A percentile compares a stretch with the other conserved stretches of the same genome.
Conservation (phyloP, 2,329 filamentous ascomycete species). For the Hymenoscyphus scutula region DNA sequence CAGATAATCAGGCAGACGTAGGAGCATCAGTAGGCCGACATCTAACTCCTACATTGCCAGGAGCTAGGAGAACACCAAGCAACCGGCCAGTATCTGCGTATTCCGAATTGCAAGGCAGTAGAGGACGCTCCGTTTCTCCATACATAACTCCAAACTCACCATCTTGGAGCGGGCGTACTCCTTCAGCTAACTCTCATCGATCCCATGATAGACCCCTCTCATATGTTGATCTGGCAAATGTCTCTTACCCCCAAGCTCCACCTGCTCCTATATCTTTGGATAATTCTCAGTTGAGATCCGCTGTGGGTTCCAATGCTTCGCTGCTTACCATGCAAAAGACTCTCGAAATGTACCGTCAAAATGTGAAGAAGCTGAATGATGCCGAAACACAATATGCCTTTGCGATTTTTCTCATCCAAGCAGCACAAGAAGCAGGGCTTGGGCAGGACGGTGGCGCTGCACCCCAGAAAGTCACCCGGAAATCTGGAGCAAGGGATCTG, state of each 20-base stretch:
- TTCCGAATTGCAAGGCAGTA: conserved; percentile 64
- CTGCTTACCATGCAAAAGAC: conserved; percentile 90
- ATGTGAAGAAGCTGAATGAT: conserved; percentile 96
- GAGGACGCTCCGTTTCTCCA: conserved; percentile 57
- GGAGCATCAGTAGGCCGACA: conserved; percentile 56
- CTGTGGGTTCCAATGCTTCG: conserved; percentile 85
- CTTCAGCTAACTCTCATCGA: conserved; percentile 33
- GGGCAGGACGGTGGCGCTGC: conserved; percentile 44
- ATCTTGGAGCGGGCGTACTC: conserved; percentile 30
- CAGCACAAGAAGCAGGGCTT: conserved; percentile 74
- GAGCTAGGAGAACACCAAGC: conserved; percentile 55
- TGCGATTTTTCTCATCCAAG: conserved; percentile 88
- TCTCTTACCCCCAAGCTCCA: conserved; percentile 38
- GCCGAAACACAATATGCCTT: conserved; percentile 92
- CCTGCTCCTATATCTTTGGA: conserved; percentile 53
- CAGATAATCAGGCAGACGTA: conserved; percentile 42
- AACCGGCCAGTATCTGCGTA: conserved; percentile 74
- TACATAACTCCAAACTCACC: conserved; percentile 30
- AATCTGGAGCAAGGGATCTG: conserved; percentile 45
- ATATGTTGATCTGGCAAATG: conserved; percentile 54
- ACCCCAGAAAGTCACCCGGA: conserved; percentile 39
- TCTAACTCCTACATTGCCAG: conserved; percentile 56
- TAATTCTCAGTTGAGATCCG: conserved; percentile 75
- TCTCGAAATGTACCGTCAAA: conserved; percentile 93
- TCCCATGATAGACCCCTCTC: conserved; percentile 36